A percentile compares a stretch with the other conserved stretches of the same genome.
Evolutionary conservation across 2,329 filamentous ascomycete species (phyloP).

Genomic region (Dactylellina haptotyla): DNA sequence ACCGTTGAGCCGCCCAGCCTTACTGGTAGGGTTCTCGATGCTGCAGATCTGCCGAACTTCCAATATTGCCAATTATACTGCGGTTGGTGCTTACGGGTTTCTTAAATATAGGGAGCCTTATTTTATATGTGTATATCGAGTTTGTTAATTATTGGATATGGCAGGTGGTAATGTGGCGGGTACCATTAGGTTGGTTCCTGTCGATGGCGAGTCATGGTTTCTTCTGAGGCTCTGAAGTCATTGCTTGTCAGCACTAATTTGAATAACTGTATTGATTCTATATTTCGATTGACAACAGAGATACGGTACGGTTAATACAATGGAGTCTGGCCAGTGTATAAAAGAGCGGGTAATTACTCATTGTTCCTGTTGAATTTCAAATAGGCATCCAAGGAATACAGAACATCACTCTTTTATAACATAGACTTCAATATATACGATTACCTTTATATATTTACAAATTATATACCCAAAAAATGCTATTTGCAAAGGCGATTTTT

Average conservation of each 20-base stretch:
- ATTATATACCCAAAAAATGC: conserved; percentile 2
- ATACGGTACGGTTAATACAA: not conserved
- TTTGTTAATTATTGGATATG: not conserved
- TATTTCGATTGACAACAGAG: not conserved
- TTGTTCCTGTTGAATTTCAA: not conserved
- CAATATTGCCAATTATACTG: not conserved
- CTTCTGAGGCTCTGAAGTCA: conserved; percentile 7
- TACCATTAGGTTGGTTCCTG: not conserved
- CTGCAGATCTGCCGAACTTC: conserved; percentile 10
- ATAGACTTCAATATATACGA: not conserved
- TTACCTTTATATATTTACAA: not conserved
- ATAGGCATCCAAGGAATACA: not conserved
- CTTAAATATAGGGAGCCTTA: not conserved
- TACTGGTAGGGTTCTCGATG: not conserved
- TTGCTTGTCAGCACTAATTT: conserved; percentile 13
- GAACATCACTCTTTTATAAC: not conserved
- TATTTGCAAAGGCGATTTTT: conserved; percentile 3
- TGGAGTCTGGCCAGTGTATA: not conserved
- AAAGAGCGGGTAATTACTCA: not conserved
- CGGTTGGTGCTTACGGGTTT: not conserved
- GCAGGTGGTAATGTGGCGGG: not conserved
- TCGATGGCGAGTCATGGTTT: not conserved
- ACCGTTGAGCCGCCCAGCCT: not conserved
- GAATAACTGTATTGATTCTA: not conserved
- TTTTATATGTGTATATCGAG: not conserved